Base-by-base conservation (phyloP, 2,329 filamentous ascomycete genomes). In the Microcera coccophila region DNA sequence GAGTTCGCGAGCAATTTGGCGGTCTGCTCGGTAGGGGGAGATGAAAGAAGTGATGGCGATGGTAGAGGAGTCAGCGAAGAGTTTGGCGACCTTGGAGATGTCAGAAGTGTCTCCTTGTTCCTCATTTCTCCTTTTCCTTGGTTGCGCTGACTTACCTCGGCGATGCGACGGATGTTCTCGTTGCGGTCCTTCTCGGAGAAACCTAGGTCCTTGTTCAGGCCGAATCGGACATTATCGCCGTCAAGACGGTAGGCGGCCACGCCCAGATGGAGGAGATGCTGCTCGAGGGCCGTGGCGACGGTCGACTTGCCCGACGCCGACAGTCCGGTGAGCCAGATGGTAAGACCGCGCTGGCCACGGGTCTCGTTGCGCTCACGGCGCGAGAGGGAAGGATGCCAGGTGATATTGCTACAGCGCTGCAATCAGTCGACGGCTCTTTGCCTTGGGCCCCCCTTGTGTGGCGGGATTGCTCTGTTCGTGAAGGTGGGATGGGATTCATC, bases 191-290 rank as follows among this genome's bases (percentile, higher is more conserved):
- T 81, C 64, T 95, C 91, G 52, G 82, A 86, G 75, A 97, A 98
- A 14, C 91, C 91, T 10, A 98, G 79, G 73, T 97, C 91, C 71
- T 94, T 95, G 81, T 97, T 98, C 55, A 98, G 78, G 14, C 93
- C 93, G 73, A 97, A 96, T 48, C 93, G 91, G 54, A 98, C 85
- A 71, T 98, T 98, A 79, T 98, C 93, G 61, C 91, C 93, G 70
- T 98, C 93, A 21, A 98, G 84, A 40, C 93, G 84, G 79, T 98
- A 98, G 47, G 90, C 87, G 42, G 84, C 74, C 39, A 93, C 74
- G 33, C 84, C 85, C 10, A 88, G 78, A 67, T 95, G 90, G 42
- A 98, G 81, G 24, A 98, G 84, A 68, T 96, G 90, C 74, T 96
- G 91, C 76, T 98, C 93, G 31, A 98, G 86, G 14, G 93, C 93